These are phyloP conservation scores for Talaromyces ruber DNA, from an alignment of 495 filamentous ascomycete species.

Conservation along the genomic window DNA sequence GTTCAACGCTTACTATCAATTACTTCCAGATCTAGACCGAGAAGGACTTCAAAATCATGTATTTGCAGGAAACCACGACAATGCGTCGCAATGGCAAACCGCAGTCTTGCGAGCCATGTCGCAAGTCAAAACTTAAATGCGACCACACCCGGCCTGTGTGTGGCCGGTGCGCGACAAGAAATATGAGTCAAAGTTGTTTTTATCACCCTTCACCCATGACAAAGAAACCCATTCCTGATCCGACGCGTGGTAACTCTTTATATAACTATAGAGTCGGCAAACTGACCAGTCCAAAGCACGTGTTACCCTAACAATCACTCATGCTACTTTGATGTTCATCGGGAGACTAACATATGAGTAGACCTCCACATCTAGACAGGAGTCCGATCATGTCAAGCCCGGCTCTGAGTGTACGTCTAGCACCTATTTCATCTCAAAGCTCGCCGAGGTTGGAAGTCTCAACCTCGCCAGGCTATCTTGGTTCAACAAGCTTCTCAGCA, in stretches of 20 bases:
- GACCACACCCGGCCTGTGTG: conserved; percentile 20
- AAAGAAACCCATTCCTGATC: conserved; percentile 14
- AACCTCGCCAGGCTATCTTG: conserved; percentile 35
- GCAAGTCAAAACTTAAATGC: conserved; percentile 43
- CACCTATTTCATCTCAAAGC: conserved; percentile 5
- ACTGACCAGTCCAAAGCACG: not conserved
- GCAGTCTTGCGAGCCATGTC: conserved; percentile 45
- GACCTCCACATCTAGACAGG: not conserved
- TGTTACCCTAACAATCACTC: not conserved
- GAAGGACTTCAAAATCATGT: not conserved
- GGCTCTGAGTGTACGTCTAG: not conserved
- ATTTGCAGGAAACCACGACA: conserved; percentile 1
- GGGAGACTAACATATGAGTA: not conserved
- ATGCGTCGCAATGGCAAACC: conserved; percentile 35
- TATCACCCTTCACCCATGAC: conserved; percentile 10
- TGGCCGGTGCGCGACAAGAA: not conserved
- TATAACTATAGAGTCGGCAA: conserved; percentile 2
- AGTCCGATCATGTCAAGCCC: conserved; percentile 19
- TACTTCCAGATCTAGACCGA: not conserved
- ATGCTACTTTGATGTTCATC: not conserved
- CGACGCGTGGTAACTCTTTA: not conserved
- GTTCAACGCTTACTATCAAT: not conserved
- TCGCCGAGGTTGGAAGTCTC: conserved; percentile 19
- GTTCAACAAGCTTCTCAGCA: conserved; percentile 42
- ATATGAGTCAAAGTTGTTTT: conserved; percentile 4